Evolutionary conservation across 2,329 filamentous ascomycete species (phyloP), one percentile per base, ranked within the genome.

Genomic region (Colletotrichum lini): DNA sequence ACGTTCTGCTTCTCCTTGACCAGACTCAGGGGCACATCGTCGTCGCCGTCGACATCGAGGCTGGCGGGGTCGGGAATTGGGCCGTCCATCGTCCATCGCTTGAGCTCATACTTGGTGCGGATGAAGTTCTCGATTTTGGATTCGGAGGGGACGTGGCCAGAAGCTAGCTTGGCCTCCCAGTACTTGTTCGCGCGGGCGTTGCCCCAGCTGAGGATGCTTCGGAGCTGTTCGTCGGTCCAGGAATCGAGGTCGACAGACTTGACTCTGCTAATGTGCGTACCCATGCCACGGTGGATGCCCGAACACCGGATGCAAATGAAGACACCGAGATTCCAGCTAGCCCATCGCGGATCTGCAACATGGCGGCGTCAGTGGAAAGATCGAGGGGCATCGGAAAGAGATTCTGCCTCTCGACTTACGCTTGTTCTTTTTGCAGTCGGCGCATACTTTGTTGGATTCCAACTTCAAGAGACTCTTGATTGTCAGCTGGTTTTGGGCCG

Each of bases 81-180:
- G 1, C 96, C 96, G 72, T 99, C 96, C 95, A 98, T 98, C n/a
- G 95, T 93, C 96, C 96, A 99, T 84, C 97, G 89, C 89, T 98
- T 98, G 65, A 96, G 93, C 82, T 99, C 96, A 82, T 99, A 99
- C 83, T 99, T 99, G 67, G 97, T 99, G 75, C 96, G 92, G 78
- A 99, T 98, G 79, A 99, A 99, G 86, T 98, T 99, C 88, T 99
- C 96, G 77, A 99, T 98, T 88, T 99, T 99, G 75, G 93, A 90
- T 85, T 99, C 97, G 26, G 96, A 98, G 1, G 96, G 96, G 57
- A 96, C 91, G 82, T 99, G 96, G 71, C 95, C 95, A 16, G 92
- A 85, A 2, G 96, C 95, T 78, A 99, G 85, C 84, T 98, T 99
- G 73, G 94, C 90, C 83, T 99, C 97, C 96, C 96, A 99, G 82